A percentile compares a stretch with the other conserved stretches of the same genome.
These are phyloP conservation scores for Pythium oligandrum DNA, from an alignment of 352 stramenopile species.

Conservation along the genomic window DNA sequence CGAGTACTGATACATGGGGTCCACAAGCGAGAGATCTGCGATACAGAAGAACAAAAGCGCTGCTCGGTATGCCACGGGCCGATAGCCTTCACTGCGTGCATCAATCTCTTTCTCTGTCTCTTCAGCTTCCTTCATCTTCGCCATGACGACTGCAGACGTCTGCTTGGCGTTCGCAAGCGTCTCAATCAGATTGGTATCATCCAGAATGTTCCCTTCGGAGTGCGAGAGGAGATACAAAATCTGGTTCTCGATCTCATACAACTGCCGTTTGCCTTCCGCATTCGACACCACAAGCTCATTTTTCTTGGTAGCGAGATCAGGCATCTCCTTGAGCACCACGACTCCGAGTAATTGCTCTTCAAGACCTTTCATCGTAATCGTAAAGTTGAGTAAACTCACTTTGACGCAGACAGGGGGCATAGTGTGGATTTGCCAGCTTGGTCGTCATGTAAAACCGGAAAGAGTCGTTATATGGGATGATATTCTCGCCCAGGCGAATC, in stretches of 20 bases:
- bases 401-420: constrained; percentile 88
- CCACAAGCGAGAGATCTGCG: constrained; percentile 81
- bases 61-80: constrained; percentile 83
- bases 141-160: constrained; percentile 72
- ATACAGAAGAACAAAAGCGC: constrained; percentile 91
- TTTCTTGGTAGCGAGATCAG: constrained; percentile 88
- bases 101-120: constrained; percentile 91
- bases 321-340: constrained; percentile 87
- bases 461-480: constrained; percentile 88
- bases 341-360: constrained; percentile 89
- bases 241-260: constrained; percentile 91
- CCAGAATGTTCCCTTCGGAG: constrained; percentile 90
- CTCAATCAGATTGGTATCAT: constrained; percentile 91
- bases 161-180: constrained; percentile 82
- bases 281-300: constrained; percentile 88
- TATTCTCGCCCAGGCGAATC: constrained; percentile 89
- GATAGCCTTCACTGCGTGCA: constrained; percentile 81
- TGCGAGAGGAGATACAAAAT: constrained; percentile 90
- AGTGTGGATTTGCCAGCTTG: constrained; percentile 91
- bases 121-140: constrained; percentile 89
- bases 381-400: constrained; percentile 91
- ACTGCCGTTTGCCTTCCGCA: constrained; percentile 81
- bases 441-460: constrained; percentile 93
- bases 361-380: constrained; percentile 89
- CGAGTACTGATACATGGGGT: constrained; percentile 92